Conservation (phyloP, 805 yeast species). For the Soucietia sequanensis region DNA sequence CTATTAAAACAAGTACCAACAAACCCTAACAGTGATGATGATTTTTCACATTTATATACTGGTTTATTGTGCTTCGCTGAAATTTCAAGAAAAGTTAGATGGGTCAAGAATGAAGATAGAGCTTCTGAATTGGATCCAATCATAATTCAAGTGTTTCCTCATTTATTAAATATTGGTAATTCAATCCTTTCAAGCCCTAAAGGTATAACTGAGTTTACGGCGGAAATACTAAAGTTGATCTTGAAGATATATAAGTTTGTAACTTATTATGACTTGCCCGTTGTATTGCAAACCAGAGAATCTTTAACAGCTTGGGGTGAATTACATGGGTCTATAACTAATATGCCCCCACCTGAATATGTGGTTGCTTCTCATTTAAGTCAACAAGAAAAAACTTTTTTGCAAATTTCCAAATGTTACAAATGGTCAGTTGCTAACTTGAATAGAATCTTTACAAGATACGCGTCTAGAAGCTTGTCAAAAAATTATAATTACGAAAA, state of each 20-base stretch:
- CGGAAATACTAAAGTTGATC: constrained; percentile 73
- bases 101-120: constrained; percentile 56
- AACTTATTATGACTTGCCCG: constrained; percentile 71
- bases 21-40: constrained; percentile 12
- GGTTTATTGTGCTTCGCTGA: constrained; percentile 73
- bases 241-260: constrained; percentile 78
- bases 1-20: constrained; percentile 26
- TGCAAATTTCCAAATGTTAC: constrained; percentile 63
- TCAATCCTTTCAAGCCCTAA: constrained; percentile 32
- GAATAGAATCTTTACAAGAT: constrained; percentile 67
- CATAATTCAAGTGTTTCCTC: constrained; percentile 60
- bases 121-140: constrained; percentile 38
- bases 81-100: constrained; percentile 67
- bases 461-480: constrained; percentile 51
- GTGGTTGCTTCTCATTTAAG: constrained; percentile 51
- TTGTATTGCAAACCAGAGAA: constrained; percentile 50
- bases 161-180: constrained; percentile 64
- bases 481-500: constrained; percentile 55
- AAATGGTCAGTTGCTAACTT: constrained; percentile 87
- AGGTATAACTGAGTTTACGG: constrained; percentile 36
- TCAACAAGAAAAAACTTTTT: constrained; percentile 47
- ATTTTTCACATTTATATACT: constrained; percentile 44
- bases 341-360: constrained; percentile 54
- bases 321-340: constrained; percentile 68
- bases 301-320: constrained; percentile 66